Evolutionary conservation across 1,139 yeast species (phyloP), one percentile per base, ranked within the genome.

Genomic region (Kodamaea arcana): DNA sequence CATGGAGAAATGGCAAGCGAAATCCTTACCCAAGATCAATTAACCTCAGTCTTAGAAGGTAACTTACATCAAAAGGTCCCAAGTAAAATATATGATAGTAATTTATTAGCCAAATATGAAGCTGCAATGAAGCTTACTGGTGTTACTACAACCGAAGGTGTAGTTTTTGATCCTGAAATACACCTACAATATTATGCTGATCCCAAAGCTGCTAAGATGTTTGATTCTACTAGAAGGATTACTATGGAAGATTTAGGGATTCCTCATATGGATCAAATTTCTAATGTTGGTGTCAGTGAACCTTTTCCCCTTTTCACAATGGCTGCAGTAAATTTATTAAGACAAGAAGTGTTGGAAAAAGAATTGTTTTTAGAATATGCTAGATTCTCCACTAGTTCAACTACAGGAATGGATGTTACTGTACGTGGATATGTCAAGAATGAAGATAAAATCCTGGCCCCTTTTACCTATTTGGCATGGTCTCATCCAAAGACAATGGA

Each of bases 271-370:
- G 53, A 60, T 34, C 73, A 67, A 51, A 70, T 75, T 35, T 65
- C 74, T 20, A 65, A 62, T 3, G 62, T 73, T 47, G 80, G 78
- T 8, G 80, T 72, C 11, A 60, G 70, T 36, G 78, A 73, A 36
- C 80, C 81, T 1, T 76, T 76, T 52, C 78, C 78, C 3, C 58
- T 76, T 23, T 76, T 76, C 51, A 74, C 80, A 1, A 71, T 71
- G 24, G 80, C 75, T 43, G 81, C 81, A 1, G 58, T 75, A 34
- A 63, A 62, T 16, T 68, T 76, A 27, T 75, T 76, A 80, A 69
- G 72, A 52, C 66, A 63, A 40, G 80, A 75, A 50, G 50, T 72
- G 21, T 60, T 75, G 42, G 46, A 56, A 24, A 66, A 66, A 41
- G 75, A 74, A 27, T 53, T 61, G 2, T 71, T 75, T 37, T 46